These are phyloP conservation scores for Apophysomyces elegans DNA, from an alignment of 371 early-diverging fungal species.

Conservation along the genomic window DNA sequence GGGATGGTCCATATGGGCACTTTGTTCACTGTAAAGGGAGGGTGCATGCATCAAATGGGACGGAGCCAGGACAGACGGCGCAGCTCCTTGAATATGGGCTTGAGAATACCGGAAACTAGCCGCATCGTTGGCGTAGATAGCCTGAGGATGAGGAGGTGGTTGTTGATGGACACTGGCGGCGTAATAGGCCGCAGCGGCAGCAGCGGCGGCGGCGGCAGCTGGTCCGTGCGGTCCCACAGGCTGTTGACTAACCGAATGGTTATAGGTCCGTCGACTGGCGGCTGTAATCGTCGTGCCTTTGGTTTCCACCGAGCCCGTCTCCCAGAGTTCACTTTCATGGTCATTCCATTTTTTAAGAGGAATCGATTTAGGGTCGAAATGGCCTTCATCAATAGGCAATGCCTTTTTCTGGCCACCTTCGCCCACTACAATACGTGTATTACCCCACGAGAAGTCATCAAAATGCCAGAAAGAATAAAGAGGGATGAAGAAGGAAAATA, in stretches of 20 bases:
- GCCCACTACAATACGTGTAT: slow-evolving; percentile 85
- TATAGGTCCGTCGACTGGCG: slow-evolving; percentile 25
- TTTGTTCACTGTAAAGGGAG: slow-evolving; percentile 16
- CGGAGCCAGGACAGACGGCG: slow-evolving; percentile 8
- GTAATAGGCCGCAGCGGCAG: neutral
- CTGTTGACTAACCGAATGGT: neutral
- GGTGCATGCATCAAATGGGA: slow-evolving; percentile 8
- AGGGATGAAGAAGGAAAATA: slow-evolving; percentile 82
- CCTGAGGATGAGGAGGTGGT: neutral
- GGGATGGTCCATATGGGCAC: slow-evolving; percentile 1
- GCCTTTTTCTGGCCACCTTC: slow-evolving; percentile 73
- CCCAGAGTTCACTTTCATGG: slow-evolving; percentile 73
- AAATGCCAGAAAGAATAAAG: slow-evolving; percentile 94
- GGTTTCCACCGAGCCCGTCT: slow-evolving; percentile 60
- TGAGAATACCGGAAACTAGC: slow-evolving; percentile 11
- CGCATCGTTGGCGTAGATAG: slow-evolving; percentile 4
- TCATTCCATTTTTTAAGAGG: slow-evolving; percentile 86
- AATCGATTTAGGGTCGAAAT: slow-evolving; percentile 52
- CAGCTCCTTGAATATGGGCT: neutral
- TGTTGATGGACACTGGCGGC: slow-evolving; percentile 1
- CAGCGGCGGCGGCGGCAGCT: slow-evolving; percentile 11
- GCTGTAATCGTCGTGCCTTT: slow-evolving; percentile 34
- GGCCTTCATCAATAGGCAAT: slow-evolving; percentile 46
- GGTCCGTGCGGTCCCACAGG: neutral
- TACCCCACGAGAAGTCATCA: slow-evolving; percentile 98